A percentile compares a stretch with the other conserved stretches of the same genome.
Evolutionary conservation across 768 basidiomycete genomes (phyloP).

Genomic region (Tulasnella sp.): DNA sequence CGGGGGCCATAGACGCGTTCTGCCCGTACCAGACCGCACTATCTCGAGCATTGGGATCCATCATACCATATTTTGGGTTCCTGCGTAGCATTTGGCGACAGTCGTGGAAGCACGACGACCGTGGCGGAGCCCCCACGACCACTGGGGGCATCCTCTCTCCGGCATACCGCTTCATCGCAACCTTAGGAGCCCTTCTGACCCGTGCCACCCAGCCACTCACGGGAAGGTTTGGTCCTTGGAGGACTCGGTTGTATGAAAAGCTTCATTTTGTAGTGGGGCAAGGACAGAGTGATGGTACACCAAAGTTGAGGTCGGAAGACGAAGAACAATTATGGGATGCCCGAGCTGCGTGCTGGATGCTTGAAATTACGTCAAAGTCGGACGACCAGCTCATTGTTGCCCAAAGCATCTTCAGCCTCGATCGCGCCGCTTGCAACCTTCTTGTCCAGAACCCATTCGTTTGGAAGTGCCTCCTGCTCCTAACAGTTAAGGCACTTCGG

Average conservation of each 20-base stretch:
- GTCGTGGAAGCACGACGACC: too few species aligned
- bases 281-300: too few species aligned
- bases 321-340: background rate
- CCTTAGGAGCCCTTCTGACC: too few species aligned
- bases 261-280: too few species aligned
- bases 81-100: too few species aligned
- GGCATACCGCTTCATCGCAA: too few species aligned
- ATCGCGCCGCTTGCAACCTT: background rate
- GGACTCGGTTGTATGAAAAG: too few species aligned
- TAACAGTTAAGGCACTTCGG: background rate
- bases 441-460: background rate
- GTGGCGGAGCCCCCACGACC: too few species aligned
- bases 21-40: constrained; percentile 9
- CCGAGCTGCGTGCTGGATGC: background rate
- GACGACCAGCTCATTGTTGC: background rate
- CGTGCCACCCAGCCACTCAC: too few species aligned
- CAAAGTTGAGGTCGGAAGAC: background rate
- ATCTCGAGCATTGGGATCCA: background rate
- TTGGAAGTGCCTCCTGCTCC: background rate
- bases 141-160: too few species aligned
- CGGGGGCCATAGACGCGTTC: background rate
- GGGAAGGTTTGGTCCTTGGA: too few species aligned
- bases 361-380: background rate
- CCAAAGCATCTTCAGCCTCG: background rate
- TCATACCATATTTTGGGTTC: too few species aligned